Base-by-base conservation (phyloP, 169 alveolate species). In the Cytauxzoon felis region DNA sequence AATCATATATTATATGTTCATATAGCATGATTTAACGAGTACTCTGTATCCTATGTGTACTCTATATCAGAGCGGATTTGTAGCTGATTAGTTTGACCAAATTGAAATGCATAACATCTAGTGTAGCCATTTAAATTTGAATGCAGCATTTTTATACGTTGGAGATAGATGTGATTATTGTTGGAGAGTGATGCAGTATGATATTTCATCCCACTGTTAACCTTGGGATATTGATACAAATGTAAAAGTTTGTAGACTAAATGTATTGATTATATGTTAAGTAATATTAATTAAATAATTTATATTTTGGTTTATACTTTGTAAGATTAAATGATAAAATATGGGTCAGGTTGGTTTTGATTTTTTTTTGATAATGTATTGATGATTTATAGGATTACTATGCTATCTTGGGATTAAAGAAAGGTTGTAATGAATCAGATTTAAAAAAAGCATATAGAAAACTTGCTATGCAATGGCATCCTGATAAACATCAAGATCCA, bases 401-500 rank as follows among this genome's bases (percentile, higher is more conserved):
- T 68, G 51, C 91, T 32, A 85, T 85, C 42, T 49, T 85, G 24
- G 91, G 91, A 16, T 88, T 85, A 21, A 85, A 78, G 49, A 51
- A 81, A 50, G 88, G 84, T 33, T 85, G 89, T 26, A 68, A 87
- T 21, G 91, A 88, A 41, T 80, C 88, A 64, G 98, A 93, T 24
- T 85, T 95, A 51, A 93, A 94, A 65, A 93, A 93, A 83, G 95
- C 96, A 3, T 95, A 87, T 73, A 79, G 96, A 34, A 92, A 92
- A 59, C 79, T 90, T 21, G 98, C 97, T 18, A 81, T 90, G 75
- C 93, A 85, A 69, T 91, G 91, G 88, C 99, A 95, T 78, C 98
- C 99, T 11, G 99, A 94, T 79, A 95, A 95, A 80, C 98, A 97
- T 38, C 95, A 94, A 59, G 97, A 90, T 87, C 95, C 80, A 45